Percentiles rank a stretch among this genome's conserved stretches.
phyloP scores from a whole-genome alignment of 192 early-diverging fungal species.

The Coemansia sp. region DNA sequence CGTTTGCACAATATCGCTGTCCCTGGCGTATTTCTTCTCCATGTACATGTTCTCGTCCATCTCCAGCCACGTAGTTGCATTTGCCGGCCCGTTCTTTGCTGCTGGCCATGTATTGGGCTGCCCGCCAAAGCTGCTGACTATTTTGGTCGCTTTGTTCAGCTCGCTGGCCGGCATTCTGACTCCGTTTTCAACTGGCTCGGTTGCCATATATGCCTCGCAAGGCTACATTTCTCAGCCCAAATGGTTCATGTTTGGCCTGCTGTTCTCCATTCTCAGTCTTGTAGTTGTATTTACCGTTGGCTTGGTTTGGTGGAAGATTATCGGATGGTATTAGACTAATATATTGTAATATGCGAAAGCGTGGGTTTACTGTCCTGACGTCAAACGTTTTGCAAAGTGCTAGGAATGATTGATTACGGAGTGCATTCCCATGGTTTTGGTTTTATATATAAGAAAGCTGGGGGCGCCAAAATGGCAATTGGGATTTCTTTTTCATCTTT shows the following conservation, averaged over 20 bases:
- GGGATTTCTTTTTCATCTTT: too few relatives aligned
- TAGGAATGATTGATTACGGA: too few relatives aligned
- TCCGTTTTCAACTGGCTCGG: conserved; percentile 57
- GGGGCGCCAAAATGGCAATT: too few relatives aligned
- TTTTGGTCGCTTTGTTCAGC: conserved; percentile 65
- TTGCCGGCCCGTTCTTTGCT: conserved; percentile 70
- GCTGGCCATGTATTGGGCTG: conserved; percentile 64
- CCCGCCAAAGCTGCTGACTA: conserved; percentile 58
- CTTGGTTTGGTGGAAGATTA: conserved; percentile 66
- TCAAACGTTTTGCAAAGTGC: too few relatives aligned
- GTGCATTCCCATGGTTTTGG: too few relatives aligned
- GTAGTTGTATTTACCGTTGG: conserved; percentile 63
- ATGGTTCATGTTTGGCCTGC: conserved; percentile 65
- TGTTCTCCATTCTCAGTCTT: conserved; percentile 57
- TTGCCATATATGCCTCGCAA: conserved; percentile 62
- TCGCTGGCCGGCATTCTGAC: conserved; percentile 62
- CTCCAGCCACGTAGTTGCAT: conserved; percentile 71
- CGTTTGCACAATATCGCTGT: conserved; percentile 46
- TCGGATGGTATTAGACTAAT: conserved; percentile 59
- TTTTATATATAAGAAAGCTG: too few relatives aligned
- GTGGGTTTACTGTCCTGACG: too few relatives aligned
- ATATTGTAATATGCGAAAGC: background rate
- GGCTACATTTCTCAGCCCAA: conserved; percentile 58
- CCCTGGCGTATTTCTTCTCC: conserved; percentile 65
- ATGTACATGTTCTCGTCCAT: conserved; percentile 75